These are phyloP conservation scores for Toxicodendron radicans DNA, from an alignment of 345 rosid species.

Conservation along the genomic window DNA sequence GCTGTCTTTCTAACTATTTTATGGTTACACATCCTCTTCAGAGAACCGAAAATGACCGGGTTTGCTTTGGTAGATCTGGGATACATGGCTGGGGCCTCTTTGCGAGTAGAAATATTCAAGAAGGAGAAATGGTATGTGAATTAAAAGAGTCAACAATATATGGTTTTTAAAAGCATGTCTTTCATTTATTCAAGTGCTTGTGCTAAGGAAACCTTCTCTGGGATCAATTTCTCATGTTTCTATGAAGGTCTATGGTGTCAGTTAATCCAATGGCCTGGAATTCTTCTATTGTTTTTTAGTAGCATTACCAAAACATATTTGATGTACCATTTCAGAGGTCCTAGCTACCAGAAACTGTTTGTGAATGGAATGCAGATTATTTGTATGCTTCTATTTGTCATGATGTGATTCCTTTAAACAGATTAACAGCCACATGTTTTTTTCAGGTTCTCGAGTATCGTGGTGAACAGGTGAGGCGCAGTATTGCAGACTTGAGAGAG, in stretches of 20 bases:
- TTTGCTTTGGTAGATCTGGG: slow-evolving; percentile 97
- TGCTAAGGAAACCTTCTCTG: background rate
- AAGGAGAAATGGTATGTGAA: slow-evolving; percentile 94
- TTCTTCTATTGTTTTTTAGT: slow-evolving; percentile 1
- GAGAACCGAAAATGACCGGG: slow-evolving; percentile 89
- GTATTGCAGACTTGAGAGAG: slow-evolving; percentile 85
- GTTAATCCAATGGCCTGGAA: background rate
- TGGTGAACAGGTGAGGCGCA: slow-evolving; percentile 82
- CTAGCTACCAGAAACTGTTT: background rate
- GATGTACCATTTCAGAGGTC: background rate
- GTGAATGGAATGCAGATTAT: background rate
- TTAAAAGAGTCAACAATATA: background rate
- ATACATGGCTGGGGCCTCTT: slow-evolving; percentile 99
- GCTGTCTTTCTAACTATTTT: slow-evolving; percentile 24
- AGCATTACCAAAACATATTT: background rate
- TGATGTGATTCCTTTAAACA: background rate
- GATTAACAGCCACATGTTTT: slow-evolving; percentile 8
- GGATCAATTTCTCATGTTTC: background rate
- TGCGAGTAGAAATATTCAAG: slow-evolving; percentile 86
- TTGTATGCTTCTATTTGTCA: background rate
- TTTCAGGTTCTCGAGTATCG: slow-evolving; percentile 85
- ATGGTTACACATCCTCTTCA: slow-evolving; percentile 29
- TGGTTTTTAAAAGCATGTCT: background rate
- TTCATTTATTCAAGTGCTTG: background rate
- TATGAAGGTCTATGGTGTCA: background rate